These are phyloP conservation scores for Kodamaea neixiangensis DNA, from an alignment of 805 yeast species.

Conservation along the genomic window DNA sequence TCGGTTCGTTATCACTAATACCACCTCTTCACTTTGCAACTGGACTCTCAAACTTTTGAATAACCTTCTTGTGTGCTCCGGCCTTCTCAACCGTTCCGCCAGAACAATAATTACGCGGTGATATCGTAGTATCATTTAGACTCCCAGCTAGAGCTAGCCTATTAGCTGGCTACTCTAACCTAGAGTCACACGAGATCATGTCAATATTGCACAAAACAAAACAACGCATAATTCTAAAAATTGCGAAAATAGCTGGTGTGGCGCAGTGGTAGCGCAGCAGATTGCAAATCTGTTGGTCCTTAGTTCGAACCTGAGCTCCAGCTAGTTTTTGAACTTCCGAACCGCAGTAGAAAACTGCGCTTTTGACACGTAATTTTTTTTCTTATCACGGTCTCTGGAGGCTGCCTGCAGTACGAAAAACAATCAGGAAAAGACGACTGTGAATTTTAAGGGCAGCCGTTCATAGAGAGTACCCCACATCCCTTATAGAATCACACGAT, in stretches of 20 bases:
- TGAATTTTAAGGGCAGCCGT: conserved; percentile 4
- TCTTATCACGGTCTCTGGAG: not conserved
- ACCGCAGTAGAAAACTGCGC: no score
- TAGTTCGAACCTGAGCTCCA: conserved; percentile 94
- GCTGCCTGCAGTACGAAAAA: conserved; percentile 4
- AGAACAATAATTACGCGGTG: no score
- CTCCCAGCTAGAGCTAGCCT: no score
- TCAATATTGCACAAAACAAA: not conserved
- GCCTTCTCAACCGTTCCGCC: no score
- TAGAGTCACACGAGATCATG: not conserved
- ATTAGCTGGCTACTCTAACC: not conserved
- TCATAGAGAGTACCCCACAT: conserved; percentile 3
- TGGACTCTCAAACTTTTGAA: no score
- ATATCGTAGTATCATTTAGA: no score
- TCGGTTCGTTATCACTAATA: no score
- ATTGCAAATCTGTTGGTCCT: conserved; percentile 99
- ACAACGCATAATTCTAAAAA: not conserved
- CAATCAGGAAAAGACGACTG: conserved; percentile 6
- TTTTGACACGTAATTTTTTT: conserved; percentile 2
- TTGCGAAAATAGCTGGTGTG: conserved; percentile 54
- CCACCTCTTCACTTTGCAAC: no score
- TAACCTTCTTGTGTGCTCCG: no score
- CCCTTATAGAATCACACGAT: conserved; percentile 4
- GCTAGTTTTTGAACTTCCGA: conserved; percentile 48
- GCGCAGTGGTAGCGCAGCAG: conserved; percentile 99